Base-by-base conservation (phyloP, 2,329 filamentous ascomycete species). In the Ilyonectria sp. region DNA sequence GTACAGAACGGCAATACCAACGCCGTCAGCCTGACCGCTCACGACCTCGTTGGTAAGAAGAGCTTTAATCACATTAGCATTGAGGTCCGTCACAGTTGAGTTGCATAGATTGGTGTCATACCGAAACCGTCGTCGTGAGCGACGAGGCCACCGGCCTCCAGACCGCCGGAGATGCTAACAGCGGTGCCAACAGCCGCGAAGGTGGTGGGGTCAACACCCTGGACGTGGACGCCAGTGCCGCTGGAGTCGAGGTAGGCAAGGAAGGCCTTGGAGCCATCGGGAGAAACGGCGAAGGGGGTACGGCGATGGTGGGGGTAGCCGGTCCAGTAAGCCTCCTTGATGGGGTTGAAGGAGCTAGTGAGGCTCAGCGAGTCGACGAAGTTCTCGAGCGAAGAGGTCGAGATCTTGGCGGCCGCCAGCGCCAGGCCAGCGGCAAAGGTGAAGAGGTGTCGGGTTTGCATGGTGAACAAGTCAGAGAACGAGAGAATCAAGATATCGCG, bases 291-390 rank as follows among this genome's bases (percentile, higher is more conserved):
- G 68, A 91, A 91, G 6, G 89, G 89, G 13, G 88, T 90, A 58
- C 89, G 85, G 52, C 88, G 86, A 76, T 91, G 89, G 71, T 91
- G 89, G 50, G 87, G 87, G 52, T 86, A 84, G 21, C 83, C 84
- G 15, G 89, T 90, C 88, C 88, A 90, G 83, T 91, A 91, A 9
- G 87, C 84, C 19, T 83, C 83, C 76, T 88, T 87, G 70, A 90
- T 81, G 6, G 88, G 87, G 73, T 88, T 86, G 79, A 90, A 90
- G 37, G 81, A 79, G 68, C 79, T 79, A 31, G 82, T 80, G n/a
- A 90, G 82, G 33, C 82, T 79, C 56, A 89, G 75, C 55, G 82
- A 81, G 67, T 87, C 78, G 63, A 79, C 78, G 52, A 79, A 76
- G 52, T 44, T 77, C 57, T 76, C 68, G 55, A 77, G 73, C 11